A percentile compares a stretch with the other conserved stretches of the same genome.
phyloP scores from a whole-genome alignment of 2,329 filamentous ascomycete genomes.

The Didymellaceae sp. region DNA sequence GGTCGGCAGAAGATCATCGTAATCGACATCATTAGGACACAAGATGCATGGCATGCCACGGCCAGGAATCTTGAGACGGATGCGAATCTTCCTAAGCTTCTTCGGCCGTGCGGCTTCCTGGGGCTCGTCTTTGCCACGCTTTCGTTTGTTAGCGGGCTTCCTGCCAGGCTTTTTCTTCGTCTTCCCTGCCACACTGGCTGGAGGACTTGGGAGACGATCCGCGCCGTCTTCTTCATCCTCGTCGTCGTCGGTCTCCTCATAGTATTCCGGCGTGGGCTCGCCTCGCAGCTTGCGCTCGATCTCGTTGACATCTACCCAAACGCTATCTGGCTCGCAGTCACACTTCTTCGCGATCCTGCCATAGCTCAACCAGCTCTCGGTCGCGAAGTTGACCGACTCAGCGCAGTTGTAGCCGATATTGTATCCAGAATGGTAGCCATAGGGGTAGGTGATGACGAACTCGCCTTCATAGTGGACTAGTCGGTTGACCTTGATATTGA shows the following conservation, averaged over 20 bases:
- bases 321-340: constrained; percentile 94
- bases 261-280: constrained; percentile 79
- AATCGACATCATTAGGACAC: constrained; percentile 88
- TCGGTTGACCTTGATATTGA: constrained; percentile 95
- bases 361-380: constrained; percentile 93
- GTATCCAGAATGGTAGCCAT: constrained; percentile 97
- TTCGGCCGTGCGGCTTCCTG: constrained; percentile 62
- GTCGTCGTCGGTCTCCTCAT: constrained; percentile 76
- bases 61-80: constrained; percentile 72
- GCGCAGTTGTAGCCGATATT: constrained; percentile 99
- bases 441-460: constrained; percentile 98
- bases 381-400: constrained; percentile 97
- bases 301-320: constrained; percentile 96
- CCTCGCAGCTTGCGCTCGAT: constrained; percentile 93
- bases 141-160: constrained; percentile 72
- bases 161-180: constrained; percentile 70
- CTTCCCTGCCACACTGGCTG: constrained; percentile 74
- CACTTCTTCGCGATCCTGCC: constrained; percentile 96
- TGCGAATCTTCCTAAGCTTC: constrained; percentile 75
- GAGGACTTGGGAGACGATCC: constrained; percentile 75
- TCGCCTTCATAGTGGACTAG: constrained; percentile 95
- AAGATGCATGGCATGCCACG: constrained; percentile 86
- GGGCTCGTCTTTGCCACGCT: constrained; percentile 54
- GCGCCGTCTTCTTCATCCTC: constrained; percentile 64
- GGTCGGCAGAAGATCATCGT: constrained; percentile 81